phyloP scores from a whole-genome alignment of 2,329 filamentous ascomycete species.

The Diaporthe sp. region DNA sequence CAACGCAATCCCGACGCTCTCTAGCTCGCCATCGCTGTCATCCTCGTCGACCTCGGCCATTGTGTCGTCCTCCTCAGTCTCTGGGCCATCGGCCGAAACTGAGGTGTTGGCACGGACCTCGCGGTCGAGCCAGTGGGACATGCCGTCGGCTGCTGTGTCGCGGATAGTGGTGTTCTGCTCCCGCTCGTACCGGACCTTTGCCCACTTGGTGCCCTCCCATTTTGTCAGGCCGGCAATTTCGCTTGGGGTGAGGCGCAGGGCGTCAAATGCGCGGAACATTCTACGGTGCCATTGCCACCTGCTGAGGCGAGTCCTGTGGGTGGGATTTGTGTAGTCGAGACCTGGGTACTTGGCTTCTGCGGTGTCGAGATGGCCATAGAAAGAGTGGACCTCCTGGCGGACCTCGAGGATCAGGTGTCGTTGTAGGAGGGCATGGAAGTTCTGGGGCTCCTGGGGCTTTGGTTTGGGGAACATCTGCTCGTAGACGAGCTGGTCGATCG shows the following conservation, averaged over 20 bases:
- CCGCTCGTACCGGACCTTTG: constrained; percentile 82
- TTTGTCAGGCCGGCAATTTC: constrained; percentile 81
- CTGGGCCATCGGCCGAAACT: constrained; percentile 25
- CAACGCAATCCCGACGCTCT: constrained; percentile 71
- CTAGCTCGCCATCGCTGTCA: constrained; percentile 66
- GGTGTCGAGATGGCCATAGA: constrained; percentile 84
- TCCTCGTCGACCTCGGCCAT: constrained; percentile 49
- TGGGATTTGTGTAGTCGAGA: constrained; percentile 80
- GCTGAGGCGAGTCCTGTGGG: constrained; percentile 82
- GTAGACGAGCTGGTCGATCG: constrained; percentile 80
- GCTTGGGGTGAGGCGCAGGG: constrained; percentile 73
- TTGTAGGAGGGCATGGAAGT: constrained; percentile 78
- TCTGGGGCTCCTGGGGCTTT: constrained; percentile 75
- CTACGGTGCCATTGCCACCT: constrained; percentile 82
- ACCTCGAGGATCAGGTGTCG: constrained; percentile 82
- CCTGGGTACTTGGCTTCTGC: constrained; percentile 86
- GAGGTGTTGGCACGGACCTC: constrained; percentile 48
- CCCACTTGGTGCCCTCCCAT: constrained; percentile 88
- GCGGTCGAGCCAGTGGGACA: constrained; percentile 71
- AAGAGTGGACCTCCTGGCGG: constrained; percentile 81
- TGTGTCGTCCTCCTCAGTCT: constrained; percentile 1
- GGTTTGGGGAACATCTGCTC: constrained; percentile 79
- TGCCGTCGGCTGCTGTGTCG: constrained; percentile 79
- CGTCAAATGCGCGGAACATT: constrained; percentile 82
- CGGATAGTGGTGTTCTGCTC: constrained; percentile 78